Base-by-base conservation (phyloP, 1,284 basidiomycete genomes). In the Marasmius sp. region DNA sequence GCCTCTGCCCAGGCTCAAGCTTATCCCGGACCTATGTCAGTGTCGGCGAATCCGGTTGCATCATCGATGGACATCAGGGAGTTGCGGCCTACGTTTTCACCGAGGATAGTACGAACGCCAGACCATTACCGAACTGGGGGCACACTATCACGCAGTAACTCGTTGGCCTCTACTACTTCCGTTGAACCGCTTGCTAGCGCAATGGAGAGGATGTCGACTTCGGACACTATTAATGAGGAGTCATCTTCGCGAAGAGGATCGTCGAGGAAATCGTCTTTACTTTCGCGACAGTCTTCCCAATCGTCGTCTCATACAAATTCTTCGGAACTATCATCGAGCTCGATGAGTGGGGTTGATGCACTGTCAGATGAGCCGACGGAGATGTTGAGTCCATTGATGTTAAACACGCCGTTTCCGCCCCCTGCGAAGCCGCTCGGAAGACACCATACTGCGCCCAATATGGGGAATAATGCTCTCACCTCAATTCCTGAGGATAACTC, bases 321-420 rank as follows among this genome's bases (percentile, higher is more conserved):
- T 58, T 60, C 62, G 59, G 49, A 64, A 33, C 51, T 63, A 58
- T 66, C 56, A 64, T 73, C 60, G 62, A 72, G 64, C 45, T 78
- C 69, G 60, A 66, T 79, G 59, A 72, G 65, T 37, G 74, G 72
- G 57, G 68, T 75, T 33, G 43, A 75, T 53, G 61, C 67, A 20
- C 76, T 87, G 58, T 78, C 83, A 7, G 87, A 88, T 33, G 87
- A 89, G 65, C 79, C 87, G 1, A 66, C 74, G 11, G 79, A 72
- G 49, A 76, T 86, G n/a, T 77, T 89, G 34, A 84, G 79, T 62
- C 85, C 84, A 0, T 72, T 86, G 33, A 67, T 83, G 6, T 71
- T 79, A 18, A 66, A 69, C n/a, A 76, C 75, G 3, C 77, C 77
- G 11, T 74, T 71, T 60, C 70, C 75, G 14, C 34, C 51, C 3